Percentiles rank a stretch among this genome's conserved stretches.
Evolutionary conservation across 352 stramenopile genomes (phyloP).

Genomic region (Bremia lactucae): DNA sequence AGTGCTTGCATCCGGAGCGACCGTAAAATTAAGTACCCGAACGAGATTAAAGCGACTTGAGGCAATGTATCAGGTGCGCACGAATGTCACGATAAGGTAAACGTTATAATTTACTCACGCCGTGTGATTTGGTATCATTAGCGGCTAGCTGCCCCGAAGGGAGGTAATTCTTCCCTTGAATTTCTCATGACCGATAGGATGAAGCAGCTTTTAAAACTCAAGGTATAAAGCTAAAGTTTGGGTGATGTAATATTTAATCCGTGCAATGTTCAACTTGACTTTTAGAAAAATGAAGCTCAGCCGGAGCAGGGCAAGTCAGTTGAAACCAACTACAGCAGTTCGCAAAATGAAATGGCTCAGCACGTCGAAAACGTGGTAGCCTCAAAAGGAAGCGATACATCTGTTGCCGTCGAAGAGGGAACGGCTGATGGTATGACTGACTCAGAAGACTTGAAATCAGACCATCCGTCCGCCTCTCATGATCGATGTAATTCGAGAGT

Average conservation of each 20-base stretch:
- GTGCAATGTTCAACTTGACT: too few relatives aligned
- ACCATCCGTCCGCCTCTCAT: not conserved
- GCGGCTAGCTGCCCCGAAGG: slow-evolving; percentile 23
- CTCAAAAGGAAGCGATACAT: slow-evolving; percentile 4
- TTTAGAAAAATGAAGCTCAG: slow-evolving; percentile 14
- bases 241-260: too few relatives aligned
- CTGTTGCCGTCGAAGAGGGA: slow-evolving; percentile 16
- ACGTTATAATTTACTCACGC: too few relatives aligned
- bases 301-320: slow-evolving; percentile 4
- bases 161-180: slow-evolving; percentile 29
- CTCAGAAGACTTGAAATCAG: slow-evolving; percentile 24
- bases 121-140: slow-evolving; percentile 6
- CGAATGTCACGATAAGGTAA: too few relatives aligned
- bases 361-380: not conserved
- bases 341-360: slow-evolving; percentile 6
- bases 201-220: slow-evolving; percentile 30
- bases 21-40: slow-evolving; percentile 29
- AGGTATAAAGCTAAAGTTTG: too few relatives aligned
- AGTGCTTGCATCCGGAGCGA: slow-evolving; percentile 38
- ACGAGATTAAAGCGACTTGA: slow-evolving; percentile 55
- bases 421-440: slow-evolving; percentile 16
- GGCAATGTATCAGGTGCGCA: slow-evolving; percentile 49
- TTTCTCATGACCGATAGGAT: slow-evolving; percentile 33
- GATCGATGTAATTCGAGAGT: not conserved
- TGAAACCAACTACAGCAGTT: slow-evolving; percentile 7